Evolutionary conservation across 169 alveolate genomes (phyloP).

Genomic region (Hepatocystis sp.): DNA sequence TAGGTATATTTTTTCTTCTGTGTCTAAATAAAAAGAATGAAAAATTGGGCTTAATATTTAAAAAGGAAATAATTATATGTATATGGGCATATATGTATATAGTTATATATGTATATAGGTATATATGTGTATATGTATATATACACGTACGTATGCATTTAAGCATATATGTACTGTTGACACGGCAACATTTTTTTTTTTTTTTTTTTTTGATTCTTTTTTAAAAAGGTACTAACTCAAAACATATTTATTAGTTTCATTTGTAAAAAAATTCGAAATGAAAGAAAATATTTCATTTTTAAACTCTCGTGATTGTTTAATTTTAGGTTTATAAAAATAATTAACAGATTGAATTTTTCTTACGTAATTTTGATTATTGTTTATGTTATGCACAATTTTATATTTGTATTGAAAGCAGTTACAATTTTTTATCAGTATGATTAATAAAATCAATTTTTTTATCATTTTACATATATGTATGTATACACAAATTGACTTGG

Average conservation of each 20-base stretch:
- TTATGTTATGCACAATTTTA: slow-evolving; percentile 33
- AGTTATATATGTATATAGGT: too few species aligned
- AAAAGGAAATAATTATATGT: background rate
- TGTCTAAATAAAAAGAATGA: slow-evolving; percentile 32
- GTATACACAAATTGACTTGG: background rate
- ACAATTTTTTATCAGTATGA: slow-evolving; percentile 25
- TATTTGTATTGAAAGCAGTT: slow-evolving; percentile 48
- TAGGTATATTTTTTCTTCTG: slow-evolving; percentile 56
- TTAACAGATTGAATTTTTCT: slow-evolving; percentile 24
- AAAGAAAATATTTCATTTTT: slow-evolving; percentile 61
- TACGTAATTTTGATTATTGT: slow-evolving; percentile 22
- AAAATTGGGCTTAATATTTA: too few species aligned
- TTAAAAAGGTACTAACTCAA: slow-evolving; percentile 34
- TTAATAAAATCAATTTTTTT: slow-evolving; percentile 22
- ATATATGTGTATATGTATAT: background rate
- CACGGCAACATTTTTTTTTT: background rate
- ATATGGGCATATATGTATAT: background rate
- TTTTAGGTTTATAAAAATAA: slow-evolving; percentile 24
- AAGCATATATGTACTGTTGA: background rate
- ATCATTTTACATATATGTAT: slow-evolving; percentile 15
- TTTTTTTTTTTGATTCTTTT: slow-evolving; percentile 14
- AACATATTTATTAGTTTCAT: slow-evolving; percentile 39
- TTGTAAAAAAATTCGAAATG: slow-evolving; percentile 52
- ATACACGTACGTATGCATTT: background rate
- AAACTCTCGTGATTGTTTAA: slow-evolving; percentile 6